Evolutionary conservation across 176 grass and related monocot genomes (phyloP), one percentile per base, ranked within the genome.

Genomic region (Pharus latifolius): DNA sequence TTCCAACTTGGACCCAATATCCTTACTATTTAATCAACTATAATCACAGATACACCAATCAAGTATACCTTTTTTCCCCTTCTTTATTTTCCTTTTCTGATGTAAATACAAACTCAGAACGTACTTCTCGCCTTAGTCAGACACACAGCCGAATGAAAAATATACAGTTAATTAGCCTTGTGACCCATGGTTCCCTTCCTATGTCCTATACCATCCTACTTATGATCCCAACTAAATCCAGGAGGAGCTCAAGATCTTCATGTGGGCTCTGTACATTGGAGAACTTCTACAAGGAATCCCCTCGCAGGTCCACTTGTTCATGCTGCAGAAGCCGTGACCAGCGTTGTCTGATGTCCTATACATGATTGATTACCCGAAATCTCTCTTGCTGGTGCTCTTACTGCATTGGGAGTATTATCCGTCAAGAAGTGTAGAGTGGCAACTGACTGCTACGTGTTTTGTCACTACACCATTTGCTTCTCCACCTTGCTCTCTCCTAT

Each of bases 151-250:
- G 64, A 48, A 59, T 59, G 49, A 56, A 56, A 62, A 49, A 86
- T 77, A 72, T 86, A 81, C 83, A 81, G 37, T 71, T 51, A 76
- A 76, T 22, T 71, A 56, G 56, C 77, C 71, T 69, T 85, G 56
- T 50, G 56, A 55, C 25, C 43, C 7, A 7, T 23, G 52, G 25
- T 73, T 61, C 38, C 55, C 53, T 51, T 65, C 65, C 83, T 86
- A 81, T 65, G 41, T 65, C 50, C 76, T 81, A 81, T 65, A 86
- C 38, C 65, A 58, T 58, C 58, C 34, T 81, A 67, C 57, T 44
- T 63, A 33, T 63, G 58, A 49, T 71, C 49, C 65, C 41, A 81
- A 51, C 57, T 58, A 70, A 67, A 46, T 44, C 35, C 47, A 67
- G 74, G 19, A 71, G 52, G 56, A 59, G 46, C 35, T 45, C 56